A percentile compares a stretch with the other conserved stretches of the same genome.
These are phyloP conservation scores for Pholiota conissans DNA, from an alignment of 768 basidiomycete genomes.

Conservation along the genomic window DNA sequence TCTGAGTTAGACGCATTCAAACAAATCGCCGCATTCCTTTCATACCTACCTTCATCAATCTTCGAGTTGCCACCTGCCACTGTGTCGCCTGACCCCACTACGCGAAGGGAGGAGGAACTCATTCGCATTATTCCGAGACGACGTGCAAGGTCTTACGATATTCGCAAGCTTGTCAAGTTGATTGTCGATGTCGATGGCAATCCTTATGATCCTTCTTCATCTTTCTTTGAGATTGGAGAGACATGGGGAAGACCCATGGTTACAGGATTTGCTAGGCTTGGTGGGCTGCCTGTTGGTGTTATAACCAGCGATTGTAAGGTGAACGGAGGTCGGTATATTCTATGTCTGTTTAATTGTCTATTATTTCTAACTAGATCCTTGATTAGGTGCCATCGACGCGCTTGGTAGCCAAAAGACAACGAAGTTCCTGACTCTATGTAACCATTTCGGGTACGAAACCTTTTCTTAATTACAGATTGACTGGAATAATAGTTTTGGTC, in stretches of 20 bases:
- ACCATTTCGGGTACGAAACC: constrained; percentile 36
- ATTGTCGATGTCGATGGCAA: constrained; percentile 29
- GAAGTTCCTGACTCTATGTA: constrained; percentile 37
- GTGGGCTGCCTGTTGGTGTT: constrained; percentile 34
- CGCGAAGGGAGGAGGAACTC: constrained; percentile 34
- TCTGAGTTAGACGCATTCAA: constrained; percentile 36
- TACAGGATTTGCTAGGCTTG: constrained; percentile 38
- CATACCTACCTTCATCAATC: constrained; percentile 41
- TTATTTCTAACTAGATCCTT: not conserved
- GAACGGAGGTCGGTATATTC: constrained; percentile 34
- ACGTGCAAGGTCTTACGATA: constrained; percentile 33
- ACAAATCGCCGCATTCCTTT: constrained; percentile 35
- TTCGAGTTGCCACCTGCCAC: constrained; percentile 32
- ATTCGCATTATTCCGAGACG: constrained; percentile 36
- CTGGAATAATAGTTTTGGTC: not conserved
- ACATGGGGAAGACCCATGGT: constrained; percentile 38
- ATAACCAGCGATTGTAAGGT: constrained; percentile 38
- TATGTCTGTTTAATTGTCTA: not conserved
- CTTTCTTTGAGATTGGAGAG: constrained; percentile 39
- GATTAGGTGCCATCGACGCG: constrained; percentile 37
- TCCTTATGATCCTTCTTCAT: constrained; percentile 17
- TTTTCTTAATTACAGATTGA: not conserved
- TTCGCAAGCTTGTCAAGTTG: constrained; percentile 33
- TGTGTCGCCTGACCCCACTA: constrained; percentile 21
- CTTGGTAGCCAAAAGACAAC: constrained; percentile 39